Evolutionary conservation across 148 eudicot species (phyloP).

Genomic region (Dysphania ambrosioides): DNA sequence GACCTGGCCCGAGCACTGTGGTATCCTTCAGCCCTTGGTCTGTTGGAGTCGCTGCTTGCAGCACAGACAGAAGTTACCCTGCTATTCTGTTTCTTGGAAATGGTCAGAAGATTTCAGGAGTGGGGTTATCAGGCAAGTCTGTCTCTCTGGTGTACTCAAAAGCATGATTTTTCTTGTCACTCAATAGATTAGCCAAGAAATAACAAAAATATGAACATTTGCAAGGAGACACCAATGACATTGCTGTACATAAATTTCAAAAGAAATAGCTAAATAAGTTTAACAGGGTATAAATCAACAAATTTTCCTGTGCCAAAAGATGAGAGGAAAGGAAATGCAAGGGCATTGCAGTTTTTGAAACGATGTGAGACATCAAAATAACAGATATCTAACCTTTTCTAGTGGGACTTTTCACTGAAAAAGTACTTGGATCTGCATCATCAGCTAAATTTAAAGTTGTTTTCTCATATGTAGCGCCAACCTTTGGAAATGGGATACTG

Average conservation of each 20-base stretch:
- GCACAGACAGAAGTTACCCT: constrained; percentile 63
- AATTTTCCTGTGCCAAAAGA: no score
- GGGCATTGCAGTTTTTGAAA: no score
- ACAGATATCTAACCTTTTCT: no score
- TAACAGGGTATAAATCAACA: no score
- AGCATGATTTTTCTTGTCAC: neutral
- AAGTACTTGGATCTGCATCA: neutral
- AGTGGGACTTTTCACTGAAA: neutral
- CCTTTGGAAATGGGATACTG: constrained; percentile 48
- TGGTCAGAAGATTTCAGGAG: constrained; percentile 54
- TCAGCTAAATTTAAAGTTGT: neutral
- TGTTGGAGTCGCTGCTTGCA: constrained; percentile 68
- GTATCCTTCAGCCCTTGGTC: constrained; percentile 96
- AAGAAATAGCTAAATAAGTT: no score
- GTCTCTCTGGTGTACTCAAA: neutral
- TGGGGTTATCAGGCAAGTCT: constrained; percentile 73
- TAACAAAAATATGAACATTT: no score
- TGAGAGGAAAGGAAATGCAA: no score
- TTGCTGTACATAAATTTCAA: no score
- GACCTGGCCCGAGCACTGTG: constrained; percentile 57
- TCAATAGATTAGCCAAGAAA: neutral
- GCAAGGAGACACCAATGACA: no score
- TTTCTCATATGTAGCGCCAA: constrained; percentile 46
- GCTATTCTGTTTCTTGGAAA: constrained; percentile 66
- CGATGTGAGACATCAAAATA: no score